These are phyloP conservation scores for Acacia melanoxylon DNA, from an alignment of 306 rosid genomes.

Conservation along the genomic window DNA sequence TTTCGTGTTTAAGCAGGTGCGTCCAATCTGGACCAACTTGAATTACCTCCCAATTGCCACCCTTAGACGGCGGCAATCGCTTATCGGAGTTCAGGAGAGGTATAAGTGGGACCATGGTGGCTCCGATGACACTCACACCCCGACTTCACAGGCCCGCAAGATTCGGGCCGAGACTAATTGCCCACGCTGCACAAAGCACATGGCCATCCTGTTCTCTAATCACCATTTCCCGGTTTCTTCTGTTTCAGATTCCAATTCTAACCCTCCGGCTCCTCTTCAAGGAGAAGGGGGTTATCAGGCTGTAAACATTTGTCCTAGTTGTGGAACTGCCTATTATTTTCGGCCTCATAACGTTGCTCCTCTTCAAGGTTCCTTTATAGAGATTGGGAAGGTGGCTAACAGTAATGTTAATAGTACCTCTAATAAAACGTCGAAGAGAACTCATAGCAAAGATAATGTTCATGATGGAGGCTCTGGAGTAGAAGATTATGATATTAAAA, in stretches of 20 bases:
- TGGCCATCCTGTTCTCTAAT: conserved; percentile 52
- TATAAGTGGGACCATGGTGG: conserved; percentile 69
- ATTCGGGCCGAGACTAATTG: conserved; percentile 68
- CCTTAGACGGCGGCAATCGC: conserved; percentile 46
- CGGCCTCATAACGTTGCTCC: conserved; percentile 55
- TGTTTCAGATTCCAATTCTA: conserved; percentile 21
- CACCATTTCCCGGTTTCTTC: conserved; percentile 38
- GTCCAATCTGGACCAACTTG: conserved; percentile 37
- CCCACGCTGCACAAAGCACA: conserved; percentile 62
- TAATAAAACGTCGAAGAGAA: conserved; percentile 24
- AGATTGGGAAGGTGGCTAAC: conserved; percentile 49
- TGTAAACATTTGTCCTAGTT: conserved; percentile 64
- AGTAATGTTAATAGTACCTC: conserved; percentile 11
- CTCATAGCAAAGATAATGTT: conserved; percentile 14
- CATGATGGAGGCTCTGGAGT: conserved; percentile 9
- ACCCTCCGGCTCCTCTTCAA: conserved; percentile 26
- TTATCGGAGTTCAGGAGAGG: conserved; percentile 53
- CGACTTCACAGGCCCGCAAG: conserved; percentile 34
- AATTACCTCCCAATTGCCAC: conserved; percentile 31
- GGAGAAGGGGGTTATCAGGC: conserved; percentile 39
- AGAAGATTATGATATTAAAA: conserved; percentile 8
- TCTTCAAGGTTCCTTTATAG: conserved; percentile 64
- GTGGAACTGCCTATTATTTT: conserved; percentile 62
- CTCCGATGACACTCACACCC: conserved; percentile 38
- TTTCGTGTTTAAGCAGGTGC: conserved; percentile 36